Conservation (phyloP, 495 filamentous ascomycete species). For the Thermothielavioides terrestris region DNA sequence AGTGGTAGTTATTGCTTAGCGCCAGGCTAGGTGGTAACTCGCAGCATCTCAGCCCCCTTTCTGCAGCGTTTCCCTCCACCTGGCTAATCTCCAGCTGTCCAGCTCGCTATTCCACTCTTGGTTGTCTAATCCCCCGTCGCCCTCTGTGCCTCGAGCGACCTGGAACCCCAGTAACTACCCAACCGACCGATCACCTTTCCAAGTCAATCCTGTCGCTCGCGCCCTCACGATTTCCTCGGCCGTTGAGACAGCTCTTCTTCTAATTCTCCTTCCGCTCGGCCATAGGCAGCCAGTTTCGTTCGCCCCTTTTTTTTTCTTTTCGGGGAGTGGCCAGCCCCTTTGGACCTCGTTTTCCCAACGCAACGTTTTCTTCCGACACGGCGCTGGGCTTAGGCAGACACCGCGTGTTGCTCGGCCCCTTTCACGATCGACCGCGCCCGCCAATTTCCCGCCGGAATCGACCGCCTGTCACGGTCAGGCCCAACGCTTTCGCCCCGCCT, state of each 20-base stretch:
- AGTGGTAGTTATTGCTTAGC: no score
- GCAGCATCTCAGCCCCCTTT: conserved; percentile 6
- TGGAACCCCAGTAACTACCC: conserved; percentile 28
- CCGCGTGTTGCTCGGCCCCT: conserved; percentile 19
- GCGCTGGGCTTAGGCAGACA: conserved; percentile 4
- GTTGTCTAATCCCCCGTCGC: conserved; percentile 22
- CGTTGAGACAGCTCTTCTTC: conserved; percentile 26
- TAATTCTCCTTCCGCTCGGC: conserved; percentile 19
- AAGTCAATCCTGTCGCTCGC: conserved; percentile 44
- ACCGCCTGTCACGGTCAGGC: conserved; percentile 9
- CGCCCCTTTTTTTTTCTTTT: conserved; percentile 12
- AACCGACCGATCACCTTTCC: conserved; percentile 33
- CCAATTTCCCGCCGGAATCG: conserved; percentile 24
- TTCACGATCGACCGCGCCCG: conserved; percentile 21
- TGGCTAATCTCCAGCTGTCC: conserved; percentile 34
- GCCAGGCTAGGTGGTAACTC: conserved; percentile 11
- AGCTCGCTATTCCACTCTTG: conserved; percentile 26
- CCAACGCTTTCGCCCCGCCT: conserved; percentile 15
- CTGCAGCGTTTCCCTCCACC: conserved; percentile 12
- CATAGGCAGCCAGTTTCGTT: conserved; percentile 17
- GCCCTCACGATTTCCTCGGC: conserved; percentile 33
- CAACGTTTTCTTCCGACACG: conserved; percentile 12
- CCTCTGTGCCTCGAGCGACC: conserved; percentile 25
- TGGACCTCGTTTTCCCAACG: not conserved
- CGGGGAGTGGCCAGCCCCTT: no score